These are phyloP conservation scores for Hyphodiscus hymeniophilus DNA, from an alignment of 495 filamentous ascomycete genomes.

Conservation along the genomic window DNA sequence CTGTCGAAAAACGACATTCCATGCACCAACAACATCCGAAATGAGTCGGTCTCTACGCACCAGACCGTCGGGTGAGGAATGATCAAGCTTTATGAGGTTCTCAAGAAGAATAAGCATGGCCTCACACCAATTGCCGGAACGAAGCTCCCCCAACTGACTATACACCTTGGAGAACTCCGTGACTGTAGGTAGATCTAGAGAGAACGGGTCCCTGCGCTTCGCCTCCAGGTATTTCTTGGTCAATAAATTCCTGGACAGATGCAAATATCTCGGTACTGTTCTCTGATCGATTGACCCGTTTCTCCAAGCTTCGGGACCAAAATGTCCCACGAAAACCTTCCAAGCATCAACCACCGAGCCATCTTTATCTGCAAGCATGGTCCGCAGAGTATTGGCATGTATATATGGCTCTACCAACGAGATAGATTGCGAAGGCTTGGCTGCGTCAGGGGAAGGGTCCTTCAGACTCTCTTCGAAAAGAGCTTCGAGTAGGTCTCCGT, in stretches of 20 bases:
- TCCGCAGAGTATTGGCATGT: slow-evolving; percentile 27
- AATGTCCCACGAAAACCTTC: slow-evolving; percentile 30
- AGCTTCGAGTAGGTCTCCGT: slow-evolving; percentile 17
- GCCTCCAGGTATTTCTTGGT: slow-evolving; percentile 23
- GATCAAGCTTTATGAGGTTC: slow-evolving; percentile 1
- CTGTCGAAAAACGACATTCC: slow-evolving; percentile 21
- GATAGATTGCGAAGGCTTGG: not conserved
- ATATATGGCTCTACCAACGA: slow-evolving; percentile 18
- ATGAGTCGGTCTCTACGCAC: slow-evolving; percentile 2
- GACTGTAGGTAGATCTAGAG: slow-evolving; percentile 27
- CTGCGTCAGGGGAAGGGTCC: not conserved
- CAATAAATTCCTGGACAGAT: slow-evolving; percentile 12
- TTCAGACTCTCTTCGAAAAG: slow-evolving; percentile 17
- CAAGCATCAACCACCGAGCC: slow-evolving; percentile 26
- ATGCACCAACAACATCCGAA: slow-evolving; percentile 16
- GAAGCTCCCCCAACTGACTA: slow-evolving; percentile 19
- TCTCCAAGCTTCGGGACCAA: slow-evolving; percentile 10
- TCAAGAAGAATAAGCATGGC: slow-evolving; percentile 13
- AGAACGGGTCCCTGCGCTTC: slow-evolving; percentile 28
- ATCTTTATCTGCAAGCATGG: slow-evolving; percentile 26
- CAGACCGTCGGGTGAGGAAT: not conserved
- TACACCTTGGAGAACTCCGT: slow-evolving; percentile 32
- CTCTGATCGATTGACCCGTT: not conserved
- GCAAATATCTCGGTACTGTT: slow-evolving; percentile 8
- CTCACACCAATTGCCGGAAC: slow-evolving; percentile 12